Evolutionary conservation across 306 rosid genomes (phyloP), one percentile per base, ranked within the genome.

Genomic region (Prunus mira): DNA sequence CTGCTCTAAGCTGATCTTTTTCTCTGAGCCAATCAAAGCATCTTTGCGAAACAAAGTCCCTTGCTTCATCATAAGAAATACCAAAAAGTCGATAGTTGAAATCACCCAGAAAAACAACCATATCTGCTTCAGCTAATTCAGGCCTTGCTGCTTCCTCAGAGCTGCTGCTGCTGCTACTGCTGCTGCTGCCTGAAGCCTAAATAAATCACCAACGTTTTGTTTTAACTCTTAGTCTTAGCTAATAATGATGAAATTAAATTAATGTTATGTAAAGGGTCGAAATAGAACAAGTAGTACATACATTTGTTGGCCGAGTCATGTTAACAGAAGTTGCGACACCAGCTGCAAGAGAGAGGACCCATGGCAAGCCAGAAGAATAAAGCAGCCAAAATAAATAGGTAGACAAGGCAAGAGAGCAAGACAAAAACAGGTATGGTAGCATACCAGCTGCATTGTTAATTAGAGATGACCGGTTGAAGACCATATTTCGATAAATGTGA

Each of bases 1-100:
- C 99, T 12, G 86, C 98, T 82, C 99, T 88, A 65, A 96, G 99
- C 81, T 96, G 99, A 84, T 96, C 98, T 86, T 93, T 96, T 86
- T 91, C 99, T 83, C 99, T 92, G 45, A 96, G 99, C 99, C 99
- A 96, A 76, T 96, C 98, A 77, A 96, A 96, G 93, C 99, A 89
- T 82, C 99, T 92, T 87, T 96, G 99, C 60, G 98, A 96, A 87
- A 96, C 99, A 57, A 96, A 92, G 85, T 96, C 99, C 82, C 99
- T 89, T 38, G 99, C 99, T 82, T 96, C 99, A 80, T 96, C 99
- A 54, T 96, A 96, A 22, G 99, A 91, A 82, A 96, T 96, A 83
- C 99, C 97, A 57, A 91, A 96, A 79, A 96, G 98, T 65, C 98
- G 91, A 76, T 92, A 92, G 85, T 96, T 92, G 84, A 96, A 92